phyloP scores from a whole-genome alignment of 164 flowering plant genomes.

The Kalanchoe fedtschenkoi region DNA sequence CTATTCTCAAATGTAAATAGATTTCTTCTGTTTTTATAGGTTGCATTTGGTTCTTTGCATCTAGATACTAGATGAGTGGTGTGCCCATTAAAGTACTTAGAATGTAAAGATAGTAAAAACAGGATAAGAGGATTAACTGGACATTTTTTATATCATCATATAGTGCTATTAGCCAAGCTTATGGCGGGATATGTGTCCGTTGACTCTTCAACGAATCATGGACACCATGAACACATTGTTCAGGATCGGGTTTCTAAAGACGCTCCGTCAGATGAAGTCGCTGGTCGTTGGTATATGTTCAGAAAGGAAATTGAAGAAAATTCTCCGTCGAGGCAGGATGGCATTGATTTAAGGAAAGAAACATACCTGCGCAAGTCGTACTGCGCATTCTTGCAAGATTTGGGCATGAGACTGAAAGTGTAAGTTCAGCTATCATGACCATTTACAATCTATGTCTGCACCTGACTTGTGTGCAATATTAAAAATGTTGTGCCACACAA shows the following conservation, averaged over 20 bases:
- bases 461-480: no score
- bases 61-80: no score
- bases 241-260: conserved; percentile 27
- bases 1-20: no score
- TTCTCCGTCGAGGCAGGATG: conserved; percentile 64
- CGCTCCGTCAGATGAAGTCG: conserved; percentile 29
- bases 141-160: background rate
- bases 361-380: conserved; percentile 62
- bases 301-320: conserved; percentile 65
- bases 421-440: conserved; percentile 27
- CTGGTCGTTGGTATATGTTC: conserved; percentile 51
- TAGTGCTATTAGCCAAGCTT: background rate
- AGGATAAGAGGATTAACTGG: background rate
- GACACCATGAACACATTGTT: conserved; percentile 31
- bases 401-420: conserved; percentile 83
- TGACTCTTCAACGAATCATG: conserved; percentile 33
- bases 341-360: conserved; percentile 68
- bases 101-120: background rate
- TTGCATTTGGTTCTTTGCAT: no score
- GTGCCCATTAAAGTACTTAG: no score
- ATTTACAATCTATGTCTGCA: no score
- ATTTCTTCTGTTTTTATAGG: no score
- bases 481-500: no score
- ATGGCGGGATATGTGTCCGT: conserved; percentile 48
- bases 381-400: conserved; percentile 70